Evolutionary conservation across 441 rosid species (phyloP), one percentile per base, ranked within the genome.

Genomic region (Jatropha podagrica): DNA sequence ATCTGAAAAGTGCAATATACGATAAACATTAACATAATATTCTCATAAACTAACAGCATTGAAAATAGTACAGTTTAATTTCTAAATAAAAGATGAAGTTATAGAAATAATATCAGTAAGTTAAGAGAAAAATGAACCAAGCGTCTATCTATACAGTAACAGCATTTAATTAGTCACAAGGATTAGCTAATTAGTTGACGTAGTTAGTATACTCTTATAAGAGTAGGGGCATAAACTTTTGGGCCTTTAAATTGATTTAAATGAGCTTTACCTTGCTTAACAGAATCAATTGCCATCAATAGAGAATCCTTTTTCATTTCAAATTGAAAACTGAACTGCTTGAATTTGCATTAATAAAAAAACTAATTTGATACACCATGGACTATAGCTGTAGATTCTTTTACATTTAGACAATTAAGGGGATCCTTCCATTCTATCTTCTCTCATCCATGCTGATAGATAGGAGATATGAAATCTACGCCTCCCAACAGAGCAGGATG

Each of bases 1-100:
- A 93, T 95, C 98, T 95, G 91, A 83, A 79, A 58, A 76, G 59
- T 55, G 65, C 73, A 75, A 76, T 69, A 44, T 41, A 68, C 20
- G 66, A 41, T 23, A 65, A 69, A 40, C 15, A 62, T 52, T 63
- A 71, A 40, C 49, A 14, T 2, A 17, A 32, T 42, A 52, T 14
- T 38, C 48, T 40, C 68, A 68, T 59, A 66, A 59, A 5, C 51
- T 32, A 32, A 32, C 32, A 32, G 32, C 32, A 32, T 32, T 32
- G 32, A 32, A 32, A 20, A 64, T 32, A 9, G 8, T 74, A n/a
- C 38, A 62, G 65, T 37, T 14, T 37, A 32, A 6, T 26, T 9
- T 6, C 17, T 9, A 32, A 32, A 62, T 13, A 2, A 10, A 27
- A 69, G 8, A 26, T 49, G 32, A 32, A 49, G 23, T 13, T 54